Evolutionary conservation across 2,329 filamentous ascomycete genomes (phyloP).

Genomic region (Alternaria atra): DNA sequence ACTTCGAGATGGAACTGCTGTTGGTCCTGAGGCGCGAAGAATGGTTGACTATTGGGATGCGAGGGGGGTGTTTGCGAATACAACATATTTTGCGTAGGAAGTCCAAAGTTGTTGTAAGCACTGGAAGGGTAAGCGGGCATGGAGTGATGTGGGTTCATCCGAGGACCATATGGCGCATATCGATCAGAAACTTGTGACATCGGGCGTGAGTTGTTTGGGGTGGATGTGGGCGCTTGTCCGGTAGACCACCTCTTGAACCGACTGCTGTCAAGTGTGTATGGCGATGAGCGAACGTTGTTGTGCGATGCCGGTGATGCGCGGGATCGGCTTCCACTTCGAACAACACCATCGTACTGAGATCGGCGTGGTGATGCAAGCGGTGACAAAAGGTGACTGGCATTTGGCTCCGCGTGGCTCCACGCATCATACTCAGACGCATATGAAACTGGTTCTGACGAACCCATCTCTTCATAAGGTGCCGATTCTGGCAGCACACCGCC

Average conservation of each 20-base stretch:
- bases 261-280: conserved; percentile 73
- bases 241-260: conserved; percentile 82
- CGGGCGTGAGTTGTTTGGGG: conserved; percentile 64
- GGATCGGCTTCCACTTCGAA: conserved; percentile 68
- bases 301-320: conserved; percentile 77
- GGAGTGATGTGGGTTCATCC: conserved; percentile 57
- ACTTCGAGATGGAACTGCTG: conserved; percentile 62
- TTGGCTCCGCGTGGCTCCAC: conserved; percentile 72
- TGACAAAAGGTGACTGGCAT: conserved; percentile 71
- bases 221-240: conserved; percentile 68
- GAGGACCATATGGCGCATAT: conserved; percentile 67
- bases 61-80: conserved; percentile 61
- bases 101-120: conserved; percentile 41
- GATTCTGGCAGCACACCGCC: conserved; percentile 69
- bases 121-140: conserved; percentile 50
- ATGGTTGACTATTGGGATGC: conserved; percentile 57
- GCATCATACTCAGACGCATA: conserved; percentile 68
- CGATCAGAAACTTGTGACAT: conserved; percentile 68
- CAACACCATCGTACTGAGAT: conserved; percentile 62
- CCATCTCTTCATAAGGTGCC: conserved; percentile 75
- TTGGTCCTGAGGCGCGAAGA: conserved; percentile 62
- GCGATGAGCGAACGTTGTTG: conserved; percentile 72
- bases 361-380: conserved; percentile 76
- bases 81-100: conserved; percentile 48
- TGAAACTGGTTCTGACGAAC: conserved; percentile 73